A percentile compares a stretch with the other conserved stretches of the same genome.
These are phyloP conservation scores for Tephrocybe sp. DNA, from an alignment of 768 basidiomycete species.

Conservation along the genomic window DNA sequence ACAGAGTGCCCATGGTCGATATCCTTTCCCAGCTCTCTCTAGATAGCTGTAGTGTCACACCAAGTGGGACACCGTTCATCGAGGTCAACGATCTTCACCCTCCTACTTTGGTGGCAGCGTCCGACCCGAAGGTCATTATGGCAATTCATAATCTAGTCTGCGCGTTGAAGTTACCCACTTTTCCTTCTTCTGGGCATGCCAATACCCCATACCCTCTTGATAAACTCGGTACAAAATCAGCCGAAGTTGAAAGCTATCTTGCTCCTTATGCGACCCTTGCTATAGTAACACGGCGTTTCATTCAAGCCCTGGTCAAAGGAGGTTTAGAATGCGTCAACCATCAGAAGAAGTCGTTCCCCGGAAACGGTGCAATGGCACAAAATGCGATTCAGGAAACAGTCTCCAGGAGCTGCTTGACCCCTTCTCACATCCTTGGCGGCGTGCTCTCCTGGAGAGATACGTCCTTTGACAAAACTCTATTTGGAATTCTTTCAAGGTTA, in stretches of 20 bases:
- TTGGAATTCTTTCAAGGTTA: conserved; percentile 27
- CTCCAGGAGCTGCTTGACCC: conserved; percentile 31
- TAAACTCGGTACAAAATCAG: conserved; percentile 23
- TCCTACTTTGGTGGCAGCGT: conserved; percentile 22
- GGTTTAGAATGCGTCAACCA: conserved; percentile 33
- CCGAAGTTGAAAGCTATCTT: conserved; percentile 30
- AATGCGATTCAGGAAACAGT: conserved; percentile 14
- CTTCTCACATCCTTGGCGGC: conserved; percentile 41
- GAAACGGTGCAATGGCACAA: conserved; percentile 17
- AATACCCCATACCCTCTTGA: conserved; percentile 24
- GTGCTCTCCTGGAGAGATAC: conserved; percentile 27
- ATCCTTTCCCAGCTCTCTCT: conserved; percentile 10
- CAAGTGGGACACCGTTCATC: not conserved
- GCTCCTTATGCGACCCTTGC: conserved; percentile 41
- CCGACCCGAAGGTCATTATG: conserved; percentile 31
- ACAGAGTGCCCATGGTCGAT: conserved; percentile 29
- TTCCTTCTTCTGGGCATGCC: conserved; percentile 13
- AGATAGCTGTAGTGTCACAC: not conserved
- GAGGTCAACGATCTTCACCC: not conserved
- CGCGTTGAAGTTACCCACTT: conserved; percentile 24
- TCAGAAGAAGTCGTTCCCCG: conserved; percentile 24
- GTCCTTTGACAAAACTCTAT: conserved; percentile 20
- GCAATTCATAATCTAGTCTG: conserved; percentile 26
- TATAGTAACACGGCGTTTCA: conserved; percentile 29
- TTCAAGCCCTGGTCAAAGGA: conserved; percentile 31